Percentiles rank a stretch among this genome's conserved stretches.
phyloP scores from a whole-genome alignment of 306 rosid species.

The Begonia masoniana region DNA sequence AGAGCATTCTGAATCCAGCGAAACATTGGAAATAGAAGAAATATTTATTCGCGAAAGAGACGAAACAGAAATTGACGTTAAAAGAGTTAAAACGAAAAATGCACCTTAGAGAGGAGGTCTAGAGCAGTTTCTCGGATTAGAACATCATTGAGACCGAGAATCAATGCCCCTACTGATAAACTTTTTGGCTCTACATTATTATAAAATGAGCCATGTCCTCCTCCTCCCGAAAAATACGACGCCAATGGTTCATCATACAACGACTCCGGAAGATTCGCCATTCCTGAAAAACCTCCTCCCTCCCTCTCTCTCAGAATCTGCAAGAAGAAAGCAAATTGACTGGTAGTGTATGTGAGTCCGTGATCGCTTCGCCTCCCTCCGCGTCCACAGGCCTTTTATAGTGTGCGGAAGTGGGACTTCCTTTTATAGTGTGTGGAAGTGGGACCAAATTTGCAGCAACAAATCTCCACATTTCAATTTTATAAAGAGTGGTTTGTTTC shows the following conservation, averaged over 20 bases:
- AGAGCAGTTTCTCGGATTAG: constrained; percentile 20
- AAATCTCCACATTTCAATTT: no score
- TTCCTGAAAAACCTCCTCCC: neutral
- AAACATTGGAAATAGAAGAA: no score
- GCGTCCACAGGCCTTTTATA: no score
- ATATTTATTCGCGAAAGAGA: no score
- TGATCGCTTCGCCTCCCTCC: no score
- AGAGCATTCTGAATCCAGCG: no score
- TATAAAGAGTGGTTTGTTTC: no score
- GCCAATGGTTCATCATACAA: constrained; percentile 1
- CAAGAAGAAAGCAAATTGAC: neutral
- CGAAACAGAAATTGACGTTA: no score
- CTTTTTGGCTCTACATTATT: constrained; percentile 2
- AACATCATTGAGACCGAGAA: constrained; percentile 9
- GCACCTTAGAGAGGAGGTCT: constrained; percentile 14
- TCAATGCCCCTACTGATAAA: constrained; percentile 1
- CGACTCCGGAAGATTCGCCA: constrained; percentile 9
- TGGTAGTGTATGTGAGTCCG: neutral
- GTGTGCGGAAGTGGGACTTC: no score
- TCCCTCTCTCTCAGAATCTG: neutral
- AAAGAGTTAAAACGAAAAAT: neutral
- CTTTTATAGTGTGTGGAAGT: no score
- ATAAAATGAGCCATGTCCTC: constrained; percentile 2
- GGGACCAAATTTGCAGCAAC: no score
- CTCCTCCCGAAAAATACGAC: neutral